A percentile compares a stretch with the other conserved stretches of the same genome.
These are phyloP conservation scores for Xylariaceae sp. DNA, from an alignment of 2,329 filamentous ascomycete genomes.

Conservation along the genomic window DNA sequence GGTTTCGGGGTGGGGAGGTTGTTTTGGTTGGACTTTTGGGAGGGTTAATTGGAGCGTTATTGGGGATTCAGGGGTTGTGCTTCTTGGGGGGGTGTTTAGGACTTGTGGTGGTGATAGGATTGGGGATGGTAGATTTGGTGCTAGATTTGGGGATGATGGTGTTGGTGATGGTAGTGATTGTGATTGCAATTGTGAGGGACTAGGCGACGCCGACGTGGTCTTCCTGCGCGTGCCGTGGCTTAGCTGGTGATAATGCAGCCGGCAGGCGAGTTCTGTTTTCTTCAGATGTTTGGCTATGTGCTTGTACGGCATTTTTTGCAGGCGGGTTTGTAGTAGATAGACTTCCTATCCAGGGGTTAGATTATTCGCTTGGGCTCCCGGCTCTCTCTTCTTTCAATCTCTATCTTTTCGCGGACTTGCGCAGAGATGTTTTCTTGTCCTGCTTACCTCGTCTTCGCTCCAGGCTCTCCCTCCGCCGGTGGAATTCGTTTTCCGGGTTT, in stretches of 20 bases:
- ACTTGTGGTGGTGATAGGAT: slow-evolving; percentile 43
- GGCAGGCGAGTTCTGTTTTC: slow-evolving; percentile 84
- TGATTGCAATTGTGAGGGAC: slow-evolving; percentile 58
- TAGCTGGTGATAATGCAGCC: slow-evolving; percentile 81
- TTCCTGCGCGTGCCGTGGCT: slow-evolving; percentile 78
- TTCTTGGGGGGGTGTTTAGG: too few relatives aligned
- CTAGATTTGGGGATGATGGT: too few relatives aligned
- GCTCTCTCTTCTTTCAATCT: neutral
- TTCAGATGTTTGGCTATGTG: slow-evolving; percentile 80
- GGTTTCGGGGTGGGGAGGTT: slow-evolving; percentile 36
- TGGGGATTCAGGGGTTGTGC: slow-evolving; percentile 41
- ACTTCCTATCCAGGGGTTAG: slow-evolving; percentile 55
- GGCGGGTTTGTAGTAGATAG: slow-evolving; percentile 77
- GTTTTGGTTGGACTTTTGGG: slow-evolving; percentile 44
- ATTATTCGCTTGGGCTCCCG: neutral
- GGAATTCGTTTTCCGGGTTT: slow-evolving; percentile 64
- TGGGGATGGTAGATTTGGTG: too few relatives aligned
- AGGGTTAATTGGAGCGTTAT: slow-evolving; percentile 50
- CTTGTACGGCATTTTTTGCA: slow-evolving; percentile 88
- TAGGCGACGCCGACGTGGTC: slow-evolving; percentile 65
- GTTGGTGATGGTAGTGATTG: too few relatives aligned
- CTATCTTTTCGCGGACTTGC: neutral
- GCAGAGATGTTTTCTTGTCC: neutral
- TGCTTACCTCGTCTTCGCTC: slow-evolving; percentile 77
- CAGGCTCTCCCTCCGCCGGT: slow-evolving; percentile 75